Conservation (phyloP, 148 eudicot genomes). For the Heliamphora exappendiculata region DNA sequence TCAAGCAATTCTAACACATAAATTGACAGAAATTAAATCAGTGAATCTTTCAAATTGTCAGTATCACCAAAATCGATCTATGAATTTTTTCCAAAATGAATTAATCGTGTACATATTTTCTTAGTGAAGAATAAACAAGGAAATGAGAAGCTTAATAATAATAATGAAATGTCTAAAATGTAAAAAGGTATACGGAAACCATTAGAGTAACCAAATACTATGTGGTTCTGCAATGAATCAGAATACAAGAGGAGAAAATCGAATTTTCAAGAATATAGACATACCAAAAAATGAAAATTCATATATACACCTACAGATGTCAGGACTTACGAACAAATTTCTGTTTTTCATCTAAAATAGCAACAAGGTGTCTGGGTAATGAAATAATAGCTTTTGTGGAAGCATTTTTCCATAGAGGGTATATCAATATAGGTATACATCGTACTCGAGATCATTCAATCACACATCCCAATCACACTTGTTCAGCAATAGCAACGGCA, state of each 20-base stretch:
- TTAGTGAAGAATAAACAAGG: not conserved
- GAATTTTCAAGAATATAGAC: not conserved
- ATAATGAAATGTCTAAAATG: not conserved
- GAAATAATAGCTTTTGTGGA: not conserved
- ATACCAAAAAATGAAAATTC: not conserved
- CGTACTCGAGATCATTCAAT: not conserved
- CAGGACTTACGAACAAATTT: not conserved
- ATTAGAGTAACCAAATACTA: not conserved
- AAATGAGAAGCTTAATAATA: not conserved
- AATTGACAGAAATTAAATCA: not conserved
- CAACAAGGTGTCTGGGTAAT: constrained; percentile 1
- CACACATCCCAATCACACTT: not conserved
- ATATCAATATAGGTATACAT: not conserved
- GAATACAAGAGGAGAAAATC: not conserved
- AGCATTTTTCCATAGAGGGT: not conserved
- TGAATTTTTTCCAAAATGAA: not conserved
- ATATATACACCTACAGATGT: not conserved
- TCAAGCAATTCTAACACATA: not conserved
- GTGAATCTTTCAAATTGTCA: not conserved
- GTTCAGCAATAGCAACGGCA: not conserved
- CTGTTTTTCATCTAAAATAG: not conserved
- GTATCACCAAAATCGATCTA: not conserved
- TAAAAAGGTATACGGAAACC: not conserved
- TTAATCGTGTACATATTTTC: not conserved
- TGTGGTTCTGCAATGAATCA: too few relatives aligned